A percentile compares a stretch with the other conserved stretches of the same genome.
Conservation (phyloP, 2,329 filamentous ascomycete species). For the Rutstroemia sp. region DNA sequence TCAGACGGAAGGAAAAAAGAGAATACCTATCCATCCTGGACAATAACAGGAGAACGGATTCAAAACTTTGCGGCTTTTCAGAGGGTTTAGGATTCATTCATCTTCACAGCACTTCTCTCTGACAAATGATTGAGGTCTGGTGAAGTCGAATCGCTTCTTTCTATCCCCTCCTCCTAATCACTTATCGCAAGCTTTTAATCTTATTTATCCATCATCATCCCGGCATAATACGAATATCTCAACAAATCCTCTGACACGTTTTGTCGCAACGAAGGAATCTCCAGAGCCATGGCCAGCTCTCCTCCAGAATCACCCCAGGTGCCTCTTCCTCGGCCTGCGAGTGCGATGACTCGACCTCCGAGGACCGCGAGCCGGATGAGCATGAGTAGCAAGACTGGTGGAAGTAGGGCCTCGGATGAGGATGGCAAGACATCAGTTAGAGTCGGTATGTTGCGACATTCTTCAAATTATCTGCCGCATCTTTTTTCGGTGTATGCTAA, state of each 20-base stretch:
- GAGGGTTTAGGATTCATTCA: slow-evolving; percentile 2
- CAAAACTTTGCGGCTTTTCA: background rate
- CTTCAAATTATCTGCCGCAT: background rate
- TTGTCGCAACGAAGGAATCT: slow-evolving; percentile 27
- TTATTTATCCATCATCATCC: background rate
- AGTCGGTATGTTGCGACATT: slow-evolving; percentile 66
- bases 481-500: background rate
- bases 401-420: slow-evolving; percentile 82
- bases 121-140: background rate
- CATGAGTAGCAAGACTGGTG: slow-evolving; percentile 69
- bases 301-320: slow-evolving; percentile 59
- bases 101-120: background rate
- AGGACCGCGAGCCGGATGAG: slow-evolving; percentile 81
- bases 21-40: background rate
- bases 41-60: background rate
- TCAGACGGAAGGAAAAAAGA: background rate
- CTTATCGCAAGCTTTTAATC: background rate
- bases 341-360: slow-evolving; percentile 69
- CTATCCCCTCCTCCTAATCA: background rate
- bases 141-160: background rate
- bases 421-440: slow-evolving; percentile 86
- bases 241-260: slow-evolving; percentile 7
- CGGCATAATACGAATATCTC: too few species aligned
- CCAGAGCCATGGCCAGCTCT: slow-evolving; percentile 53
- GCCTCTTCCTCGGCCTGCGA: slow-evolving; percentile 63